These are phyloP conservation scores for Ogataea nakhonphanomensis DNA, from an alignment of 805 yeast genomes.

Conservation along the genomic window DNA sequence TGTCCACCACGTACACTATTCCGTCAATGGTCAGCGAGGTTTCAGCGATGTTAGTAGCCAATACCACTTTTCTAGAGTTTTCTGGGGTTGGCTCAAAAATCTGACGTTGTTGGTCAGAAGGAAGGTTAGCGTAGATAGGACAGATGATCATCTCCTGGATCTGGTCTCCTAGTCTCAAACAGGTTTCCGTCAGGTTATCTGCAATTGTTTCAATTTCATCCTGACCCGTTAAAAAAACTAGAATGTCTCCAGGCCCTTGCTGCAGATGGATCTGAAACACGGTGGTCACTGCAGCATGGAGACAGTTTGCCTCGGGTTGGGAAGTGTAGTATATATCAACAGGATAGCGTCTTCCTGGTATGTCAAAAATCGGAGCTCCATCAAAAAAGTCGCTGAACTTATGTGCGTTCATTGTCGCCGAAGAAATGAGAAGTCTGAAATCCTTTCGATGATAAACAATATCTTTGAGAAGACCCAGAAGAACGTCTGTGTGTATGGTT, in stretches of 20 bases:
- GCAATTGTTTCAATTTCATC: conserved; percentile 89
- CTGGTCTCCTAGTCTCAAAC: conserved; percentile 55
- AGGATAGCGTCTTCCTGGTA: conserved; percentile 93
- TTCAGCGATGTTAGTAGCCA: conserved; percentile 97
- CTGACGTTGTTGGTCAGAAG: conserved; percentile 73
- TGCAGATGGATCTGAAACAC: conserved; percentile 81
- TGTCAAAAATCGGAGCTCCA: conserved; percentile 79
- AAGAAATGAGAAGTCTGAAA: conserved; percentile 73
- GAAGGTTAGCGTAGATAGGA: conserved; percentile 89
- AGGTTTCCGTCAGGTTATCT: conserved; percentile 65
- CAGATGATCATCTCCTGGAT: conserved; percentile 65
- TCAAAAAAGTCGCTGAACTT: conserved; percentile 80
- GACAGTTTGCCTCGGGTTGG: conserved; percentile 86
- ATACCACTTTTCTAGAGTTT: conserved; percentile 75
- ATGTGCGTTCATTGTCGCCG: conserved; percentile 92
- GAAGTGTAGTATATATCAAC: conserved; percentile 81
- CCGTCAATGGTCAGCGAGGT: conserved; percentile 96
- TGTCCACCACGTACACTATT: conserved; percentile 89
- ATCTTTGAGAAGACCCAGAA: conserved; percentile 77
- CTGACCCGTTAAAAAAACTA: conserved; percentile 92
- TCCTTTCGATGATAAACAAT: conserved; percentile 61
- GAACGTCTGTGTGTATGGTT: conserved; percentile 82
- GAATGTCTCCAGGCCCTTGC: conserved; percentile 74
- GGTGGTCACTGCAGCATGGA: conserved; percentile 85
- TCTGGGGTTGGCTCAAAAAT: conserved; percentile 88